Evolutionary conservation across 768 basidiomycete genomes (phyloP).

Genomic region (Suillus placidus): DNA sequence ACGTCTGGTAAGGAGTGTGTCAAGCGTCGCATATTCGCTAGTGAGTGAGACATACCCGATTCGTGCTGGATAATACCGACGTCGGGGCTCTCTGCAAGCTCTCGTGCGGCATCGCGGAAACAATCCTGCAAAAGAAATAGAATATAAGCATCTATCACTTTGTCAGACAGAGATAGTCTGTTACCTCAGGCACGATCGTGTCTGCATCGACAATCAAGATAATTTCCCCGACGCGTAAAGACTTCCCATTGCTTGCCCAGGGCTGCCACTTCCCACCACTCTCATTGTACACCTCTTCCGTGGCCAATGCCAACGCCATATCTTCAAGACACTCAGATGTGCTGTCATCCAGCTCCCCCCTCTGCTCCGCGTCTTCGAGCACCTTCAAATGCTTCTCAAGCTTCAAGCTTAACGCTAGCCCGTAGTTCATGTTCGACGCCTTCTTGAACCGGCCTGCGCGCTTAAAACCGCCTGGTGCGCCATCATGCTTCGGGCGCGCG

Average conservation of each 20-base stretch:
- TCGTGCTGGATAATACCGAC: slow-evolving; percentile 93
- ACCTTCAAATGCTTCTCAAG: slow-evolving; percentile 45
- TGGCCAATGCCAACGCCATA: slow-evolving; percentile 67
- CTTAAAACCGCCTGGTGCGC: slow-evolving; percentile 64
- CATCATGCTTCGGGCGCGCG: slow-evolving; percentile 74
- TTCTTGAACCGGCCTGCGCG: slow-evolving; percentile 92
- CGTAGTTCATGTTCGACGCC: slow-evolving; percentile 89
- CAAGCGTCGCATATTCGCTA: background rate
- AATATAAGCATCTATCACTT: background rate
- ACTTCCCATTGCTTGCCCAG: slow-evolving; percentile 78
- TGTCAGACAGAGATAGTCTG: background rate
- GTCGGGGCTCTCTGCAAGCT: slow-evolving; percentile 78
- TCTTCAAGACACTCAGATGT: slow-evolving; percentile 53
- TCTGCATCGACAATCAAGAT: slow-evolving; percentile 88
- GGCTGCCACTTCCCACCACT: slow-evolving; percentile 62
- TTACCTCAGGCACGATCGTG: slow-evolving; percentile 77
- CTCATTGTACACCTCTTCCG: slow-evolving; percentile 73
- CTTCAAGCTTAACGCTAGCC: slow-evolving; percentile 66
- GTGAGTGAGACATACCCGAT: slow-evolving; percentile 48
- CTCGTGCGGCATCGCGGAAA: slow-evolving; percentile 83
- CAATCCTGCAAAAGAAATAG: slow-evolving; percentile 61
- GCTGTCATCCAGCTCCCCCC: slow-evolving; percentile 44
- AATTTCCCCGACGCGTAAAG: slow-evolving; percentile 75
- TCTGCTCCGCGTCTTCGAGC: slow-evolving; percentile 28
- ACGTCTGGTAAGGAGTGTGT: slow-evolving; percentile 41